Evolutionary conservation across 441 rosid genomes (phyloP).

Genomic region (Viola pubescens): DNA sequence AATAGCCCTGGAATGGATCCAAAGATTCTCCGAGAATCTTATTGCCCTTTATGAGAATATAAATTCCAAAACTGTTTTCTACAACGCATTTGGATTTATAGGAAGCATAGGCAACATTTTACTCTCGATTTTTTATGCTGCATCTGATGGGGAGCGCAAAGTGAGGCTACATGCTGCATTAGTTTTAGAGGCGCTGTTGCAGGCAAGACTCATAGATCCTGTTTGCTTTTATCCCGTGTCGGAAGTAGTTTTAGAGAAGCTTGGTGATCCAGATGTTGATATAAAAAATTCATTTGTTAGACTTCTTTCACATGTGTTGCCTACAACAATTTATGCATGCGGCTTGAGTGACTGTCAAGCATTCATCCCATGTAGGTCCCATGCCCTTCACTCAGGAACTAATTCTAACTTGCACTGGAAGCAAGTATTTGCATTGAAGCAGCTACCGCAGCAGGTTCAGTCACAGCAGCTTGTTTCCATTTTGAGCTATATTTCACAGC

Average conservation of each 20-base stretch:
- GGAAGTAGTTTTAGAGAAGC: conserved; percentile 67
- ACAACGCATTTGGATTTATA: conserved; percentile 45
- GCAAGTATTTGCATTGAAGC: conserved; percentile 84
- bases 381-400: conserved; percentile 36
- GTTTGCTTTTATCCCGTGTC: conserved; percentile 47
- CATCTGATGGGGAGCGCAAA: conserved; percentile 80
- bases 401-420: conserved; percentile 73
- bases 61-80: conserved; percentile 28
- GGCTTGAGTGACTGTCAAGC: conserved; percentile 49
- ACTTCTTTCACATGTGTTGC: conserved; percentile 71
- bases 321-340: conserved; percentile 48
- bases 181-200: conserved; percentile 74
- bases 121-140: conserved; percentile 64
- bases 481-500: conserved; percentile 90
- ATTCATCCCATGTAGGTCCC: conserved; percentile 37
- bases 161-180: conserved; percentile 68
- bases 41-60: conserved; percentile 38
- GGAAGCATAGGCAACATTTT: conserved; percentile 42
- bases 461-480: conserved; percentile 93
- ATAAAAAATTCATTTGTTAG: conserved; percentile 58
- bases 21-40: conserved; percentile 60
- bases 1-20: conserved; percentile 67
- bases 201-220: conserved; percentile 64
- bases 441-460: conserved; percentile 62
- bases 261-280: conserved; percentile 75